phyloP scores from a whole-genome alignment of 176 grass and related monocot genomes.

The Guadua angustifolia region DNA sequence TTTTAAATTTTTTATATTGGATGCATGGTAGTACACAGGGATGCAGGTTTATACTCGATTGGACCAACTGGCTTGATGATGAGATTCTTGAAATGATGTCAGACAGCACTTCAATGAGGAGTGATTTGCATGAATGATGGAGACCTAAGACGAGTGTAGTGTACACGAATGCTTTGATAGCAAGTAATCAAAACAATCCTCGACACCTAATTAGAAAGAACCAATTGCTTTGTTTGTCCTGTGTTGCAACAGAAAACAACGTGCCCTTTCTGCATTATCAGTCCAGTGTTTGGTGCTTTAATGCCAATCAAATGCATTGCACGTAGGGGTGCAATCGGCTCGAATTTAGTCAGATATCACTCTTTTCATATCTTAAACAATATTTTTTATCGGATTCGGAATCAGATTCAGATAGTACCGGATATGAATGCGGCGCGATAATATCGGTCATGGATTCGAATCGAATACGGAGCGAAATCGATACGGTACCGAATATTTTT shows the following conservation, averaged over 20 bases:
- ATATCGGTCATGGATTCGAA: too few species aligned
- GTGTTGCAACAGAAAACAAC: neutral
- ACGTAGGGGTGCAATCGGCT: too few species aligned
- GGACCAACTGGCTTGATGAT: neutral
- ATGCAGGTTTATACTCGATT: neutral
- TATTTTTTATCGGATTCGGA: too few species aligned
- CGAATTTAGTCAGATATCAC: too few species aligned
- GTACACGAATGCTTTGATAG: slow-evolving; percentile 20
- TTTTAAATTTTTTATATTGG: too few species aligned
- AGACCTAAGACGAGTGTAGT: neutral
- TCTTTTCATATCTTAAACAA: too few species aligned
- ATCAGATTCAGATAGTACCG: too few species aligned
- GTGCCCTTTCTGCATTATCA: slow-evolving; percentile 1
- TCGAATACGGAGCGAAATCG: too few species aligned
- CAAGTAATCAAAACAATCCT: slow-evolving; percentile 7
- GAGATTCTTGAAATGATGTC: slow-evolving; percentile 36
- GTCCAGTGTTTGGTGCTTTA: neutral
- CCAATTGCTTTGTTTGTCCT: neutral
- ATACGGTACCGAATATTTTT: too few species aligned
- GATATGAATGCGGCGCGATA: too few species aligned
- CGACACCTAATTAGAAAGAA: slow-evolving; percentile 31
- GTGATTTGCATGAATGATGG: slow-evolving; percentile 25
- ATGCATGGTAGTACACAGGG: neutral
- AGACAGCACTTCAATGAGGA: neutral
- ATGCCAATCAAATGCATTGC: neutral